These are phyloP conservation scores for Phytophthora nicotianae DNA, from an alignment of 352 stramenopile genomes.

Conservation along the genomic window DNA sequence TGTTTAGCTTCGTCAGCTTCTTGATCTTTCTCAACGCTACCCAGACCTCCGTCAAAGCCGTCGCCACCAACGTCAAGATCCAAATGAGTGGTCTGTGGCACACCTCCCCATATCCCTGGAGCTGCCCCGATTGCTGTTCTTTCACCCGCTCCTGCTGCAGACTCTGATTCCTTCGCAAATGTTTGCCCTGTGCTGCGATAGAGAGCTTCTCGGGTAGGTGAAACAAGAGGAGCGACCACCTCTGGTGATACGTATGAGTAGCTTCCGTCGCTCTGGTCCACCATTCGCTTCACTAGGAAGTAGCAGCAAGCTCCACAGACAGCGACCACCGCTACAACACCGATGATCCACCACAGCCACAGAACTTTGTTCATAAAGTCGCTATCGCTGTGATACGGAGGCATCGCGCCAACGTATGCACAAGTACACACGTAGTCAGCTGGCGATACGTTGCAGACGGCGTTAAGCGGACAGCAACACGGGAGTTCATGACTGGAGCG, in stretches of 20 bases:
- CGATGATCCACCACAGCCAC: slow-evolving; percentile 25
- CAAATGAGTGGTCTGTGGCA: neutral
- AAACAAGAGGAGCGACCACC: slow-evolving; percentile 13
- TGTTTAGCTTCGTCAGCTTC: slow-evolving; percentile 6
- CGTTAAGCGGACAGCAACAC: slow-evolving; percentile 32
- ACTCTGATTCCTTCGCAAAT: too few relatives aligned
- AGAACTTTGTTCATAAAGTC: slow-evolving; percentile 23
- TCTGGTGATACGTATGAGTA: neutral
- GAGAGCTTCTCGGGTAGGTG: slow-evolving; percentile 13
- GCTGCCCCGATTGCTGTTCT: neutral
- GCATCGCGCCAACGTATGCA: slow-evolving; percentile 22
- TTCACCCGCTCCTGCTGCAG: neutral
- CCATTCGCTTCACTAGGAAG: slow-evolving; percentile 11
- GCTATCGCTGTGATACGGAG: slow-evolving; percentile 18
- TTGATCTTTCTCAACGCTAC: slow-evolving; percentile 10
- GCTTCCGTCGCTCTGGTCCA: neutral
- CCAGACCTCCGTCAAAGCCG: slow-evolving; percentile 22
- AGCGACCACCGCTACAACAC: slow-evolving; percentile 1
- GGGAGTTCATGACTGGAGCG: slow-evolving; percentile 17
- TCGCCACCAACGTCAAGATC: slow-evolving; percentile 11
- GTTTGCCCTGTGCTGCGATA: slow-evolving; percentile 13
- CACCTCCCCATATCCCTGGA: neutral
- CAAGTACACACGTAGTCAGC: slow-evolving; percentile 31
- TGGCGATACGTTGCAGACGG: slow-evolving; percentile 28
- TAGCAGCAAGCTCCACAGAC: slow-evolving; percentile 9